Conservation (phyloP, 306 rosid species). For the Cucurbita argyrosperma region DNA sequence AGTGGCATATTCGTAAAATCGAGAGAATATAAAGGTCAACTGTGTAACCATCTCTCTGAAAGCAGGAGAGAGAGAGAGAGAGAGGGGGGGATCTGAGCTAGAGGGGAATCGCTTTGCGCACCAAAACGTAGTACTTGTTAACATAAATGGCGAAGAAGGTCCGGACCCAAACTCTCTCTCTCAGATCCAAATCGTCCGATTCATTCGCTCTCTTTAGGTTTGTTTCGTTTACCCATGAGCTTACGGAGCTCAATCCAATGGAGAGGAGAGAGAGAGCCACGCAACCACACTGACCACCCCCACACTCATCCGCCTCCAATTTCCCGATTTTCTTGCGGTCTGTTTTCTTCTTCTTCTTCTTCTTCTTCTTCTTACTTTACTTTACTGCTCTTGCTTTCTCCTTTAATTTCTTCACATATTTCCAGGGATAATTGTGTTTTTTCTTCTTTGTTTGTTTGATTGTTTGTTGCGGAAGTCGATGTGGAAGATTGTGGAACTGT, state of each 20-base stretch:
- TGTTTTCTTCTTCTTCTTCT: not conserved
- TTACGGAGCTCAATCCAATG: conserved; percentile 21
- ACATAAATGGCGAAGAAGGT: conserved; percentile 20
- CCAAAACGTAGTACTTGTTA: conserved; percentile 3
- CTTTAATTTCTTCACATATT: no score
- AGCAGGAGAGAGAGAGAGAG: not conserved
- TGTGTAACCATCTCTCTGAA: not conserved
- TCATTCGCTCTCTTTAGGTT: not conserved
- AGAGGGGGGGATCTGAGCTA: conserved; percentile 1
- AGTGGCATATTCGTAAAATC: not conserved
- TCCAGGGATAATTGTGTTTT: not conserved
- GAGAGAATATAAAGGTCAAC: not conserved
- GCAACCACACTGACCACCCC: not conserved
- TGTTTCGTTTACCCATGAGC: not conserved
- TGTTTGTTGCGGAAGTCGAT: not conserved
- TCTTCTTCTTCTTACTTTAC: no score
- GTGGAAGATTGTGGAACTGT: not conserved
- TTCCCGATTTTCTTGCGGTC: not conserved
- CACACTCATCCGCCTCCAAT: not conserved
- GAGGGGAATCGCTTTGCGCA: conserved; percentile 17
- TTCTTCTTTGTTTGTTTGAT: not conserved
- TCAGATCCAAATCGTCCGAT: conserved; percentile 21
- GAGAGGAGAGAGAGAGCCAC: not conserved
- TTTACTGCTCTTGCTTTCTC: not conserved
- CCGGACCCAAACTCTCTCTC: conserved; percentile 46